Evolutionary conservation across 805 yeast genomes (phyloP).

Genomic region (Saitoella complicata): DNA sequence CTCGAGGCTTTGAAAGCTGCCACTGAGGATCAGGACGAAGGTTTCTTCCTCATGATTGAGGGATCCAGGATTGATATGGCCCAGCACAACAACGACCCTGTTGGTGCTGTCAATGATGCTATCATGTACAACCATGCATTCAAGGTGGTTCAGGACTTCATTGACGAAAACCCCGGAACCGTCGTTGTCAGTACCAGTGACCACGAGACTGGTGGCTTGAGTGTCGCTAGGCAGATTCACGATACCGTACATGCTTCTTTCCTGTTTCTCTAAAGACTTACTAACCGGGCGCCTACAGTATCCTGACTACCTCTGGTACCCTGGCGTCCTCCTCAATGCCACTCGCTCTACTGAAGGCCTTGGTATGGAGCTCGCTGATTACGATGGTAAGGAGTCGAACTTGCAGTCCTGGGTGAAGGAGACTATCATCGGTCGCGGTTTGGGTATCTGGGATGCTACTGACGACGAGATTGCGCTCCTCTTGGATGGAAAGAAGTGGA

Average conservation of each 20-base stretch:
- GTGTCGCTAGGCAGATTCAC: conserved; percentile 65
- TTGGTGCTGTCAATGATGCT: conserved; percentile 84
- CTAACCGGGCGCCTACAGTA: conserved; percentile 22
- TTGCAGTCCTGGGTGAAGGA: conserved; percentile 32
- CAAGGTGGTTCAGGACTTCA: conserved; percentile 54
- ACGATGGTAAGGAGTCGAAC: conserved; percentile 4
- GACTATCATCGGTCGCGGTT: conserved; percentile 42
- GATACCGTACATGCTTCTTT: conserved; percentile 11
- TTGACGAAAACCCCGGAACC: conserved; percentile 58
- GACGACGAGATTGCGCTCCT: conserved; percentile 36
- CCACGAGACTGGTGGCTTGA: conserved; percentile 92
- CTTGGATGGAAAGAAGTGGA: conserved; percentile 19
- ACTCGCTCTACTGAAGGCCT: conserved; percentile 61
- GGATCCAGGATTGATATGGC: conserved; percentile 94
- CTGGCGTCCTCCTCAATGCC: conserved; percentile 54
- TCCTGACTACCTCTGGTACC: conserved; percentile 83
- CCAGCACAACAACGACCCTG: conserved; percentile 87
- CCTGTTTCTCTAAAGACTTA: no score
- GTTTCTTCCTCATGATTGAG: conserved; percentile 34
- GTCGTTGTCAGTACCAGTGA: conserved; percentile 71
- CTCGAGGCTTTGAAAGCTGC: conserved; percentile 50
- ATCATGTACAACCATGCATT: conserved; percentile 76
- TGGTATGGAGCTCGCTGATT: conserved; percentile 10
- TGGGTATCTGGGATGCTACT: conserved; percentile 48
- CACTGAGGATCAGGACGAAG: conserved; percentile 52